Percentiles rank a stretch among this genome's conserved stretches.
Conservation (phyloP, 495 filamentous ascomycete genomes). For the Friedmanniomyces simplex region DNA sequence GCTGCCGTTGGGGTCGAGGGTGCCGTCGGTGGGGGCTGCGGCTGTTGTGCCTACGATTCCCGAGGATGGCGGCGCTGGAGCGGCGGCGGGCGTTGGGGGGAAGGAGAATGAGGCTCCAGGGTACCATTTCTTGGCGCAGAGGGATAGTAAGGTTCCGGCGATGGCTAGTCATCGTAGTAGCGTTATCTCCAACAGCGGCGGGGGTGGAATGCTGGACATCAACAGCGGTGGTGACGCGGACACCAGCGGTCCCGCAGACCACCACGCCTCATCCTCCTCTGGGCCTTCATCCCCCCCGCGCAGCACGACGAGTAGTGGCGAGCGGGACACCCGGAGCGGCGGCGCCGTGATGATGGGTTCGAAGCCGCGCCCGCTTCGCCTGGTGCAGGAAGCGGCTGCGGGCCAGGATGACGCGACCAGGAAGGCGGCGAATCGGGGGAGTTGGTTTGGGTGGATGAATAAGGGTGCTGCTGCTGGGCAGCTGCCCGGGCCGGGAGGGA, state of each 20-base stretch:
- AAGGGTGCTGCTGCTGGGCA: background rate
- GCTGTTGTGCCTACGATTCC: constrained; percentile 7
- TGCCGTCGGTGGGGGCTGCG: constrained; percentile 11
- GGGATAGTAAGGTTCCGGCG: constrained; percentile 1
- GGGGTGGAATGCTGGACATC: background rate
- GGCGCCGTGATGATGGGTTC: constrained; percentile 56
- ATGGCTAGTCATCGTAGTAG: background rate
- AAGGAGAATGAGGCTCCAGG: constrained; percentile 4
- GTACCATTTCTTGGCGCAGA: background rate
- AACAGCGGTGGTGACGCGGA: too few species aligned
- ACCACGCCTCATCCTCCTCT: background rate
- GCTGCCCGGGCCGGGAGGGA: background rate
- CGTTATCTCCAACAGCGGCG: constrained; percentile 1
- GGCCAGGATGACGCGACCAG: constrained; percentile 39
- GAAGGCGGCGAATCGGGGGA: constrained; percentile 50
- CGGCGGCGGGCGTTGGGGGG: background rate
- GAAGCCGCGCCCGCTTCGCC: constrained; percentile 70
- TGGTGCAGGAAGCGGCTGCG: constrained; percentile 67
- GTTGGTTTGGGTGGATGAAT: constrained; percentile 53
- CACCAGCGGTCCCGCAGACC: background rate
- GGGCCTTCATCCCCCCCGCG: constrained; percentile 18
- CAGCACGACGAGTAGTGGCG: constrained; percentile 6
- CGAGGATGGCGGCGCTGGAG: background rate
- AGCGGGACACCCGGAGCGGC: background rate
- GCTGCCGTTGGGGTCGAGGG: constrained; percentile 26